phyloP scores from a whole-genome alignment of 2,329 filamentous ascomycete species.

The Hysterium pulicare region DNA sequence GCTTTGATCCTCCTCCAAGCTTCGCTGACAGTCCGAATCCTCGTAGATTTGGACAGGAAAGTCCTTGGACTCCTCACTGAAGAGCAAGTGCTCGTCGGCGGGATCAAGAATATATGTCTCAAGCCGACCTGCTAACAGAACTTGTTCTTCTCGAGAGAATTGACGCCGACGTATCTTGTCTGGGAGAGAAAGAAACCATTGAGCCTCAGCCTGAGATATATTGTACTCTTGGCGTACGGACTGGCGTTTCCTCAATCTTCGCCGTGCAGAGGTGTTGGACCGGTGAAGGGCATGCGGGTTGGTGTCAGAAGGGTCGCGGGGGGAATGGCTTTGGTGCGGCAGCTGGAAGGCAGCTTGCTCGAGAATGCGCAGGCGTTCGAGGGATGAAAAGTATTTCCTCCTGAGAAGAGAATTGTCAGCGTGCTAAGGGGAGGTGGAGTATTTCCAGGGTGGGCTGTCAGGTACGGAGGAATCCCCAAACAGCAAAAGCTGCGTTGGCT shows the following conservation, averaged over 20 bases:
- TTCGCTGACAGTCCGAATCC: conserved; percentile 30
- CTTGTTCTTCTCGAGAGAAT: conserved; percentile 69
- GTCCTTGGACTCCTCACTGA: conserved; percentile 4
- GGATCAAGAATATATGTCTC: conserved; percentile 34
- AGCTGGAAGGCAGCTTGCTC: conserved; percentile 43
- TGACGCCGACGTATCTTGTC: conserved; percentile 69
- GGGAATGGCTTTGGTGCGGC: conserved; percentile 19
- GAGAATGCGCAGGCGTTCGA: conserved; percentile 66
- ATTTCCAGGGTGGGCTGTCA: too few relatives aligned
- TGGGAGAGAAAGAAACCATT: conserved; percentile 68
- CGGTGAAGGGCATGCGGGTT: conserved; percentile 17
- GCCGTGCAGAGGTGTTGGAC: conserved; percentile 18
- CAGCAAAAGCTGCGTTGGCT: too few relatives aligned
- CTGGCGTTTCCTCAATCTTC: conserved; percentile 33
- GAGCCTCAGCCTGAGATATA: conserved; percentile 55
- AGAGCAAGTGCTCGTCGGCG: conserved; percentile 15
- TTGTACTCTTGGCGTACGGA: conserved; percentile 26
- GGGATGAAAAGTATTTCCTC: conserved; percentile 68
- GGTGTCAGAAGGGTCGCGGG: conserved; percentile 27
- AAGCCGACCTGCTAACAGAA: conserved; percentile 54
- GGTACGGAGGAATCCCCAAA: too few relatives aligned
- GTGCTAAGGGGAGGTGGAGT: conserved; percentile 16
- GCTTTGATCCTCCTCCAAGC: conserved; percentile 13
- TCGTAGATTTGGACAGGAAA: conserved; percentile 2
- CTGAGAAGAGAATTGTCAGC: conserved; percentile 32